A percentile compares a stretch with the other conserved stretches of the same genome.
These are phyloP conservation scores for Cryphonectria carpinicola DNA, from an alignment of 2,329 filamentous ascomycete genomes.

Conservation along the genomic window DNA sequence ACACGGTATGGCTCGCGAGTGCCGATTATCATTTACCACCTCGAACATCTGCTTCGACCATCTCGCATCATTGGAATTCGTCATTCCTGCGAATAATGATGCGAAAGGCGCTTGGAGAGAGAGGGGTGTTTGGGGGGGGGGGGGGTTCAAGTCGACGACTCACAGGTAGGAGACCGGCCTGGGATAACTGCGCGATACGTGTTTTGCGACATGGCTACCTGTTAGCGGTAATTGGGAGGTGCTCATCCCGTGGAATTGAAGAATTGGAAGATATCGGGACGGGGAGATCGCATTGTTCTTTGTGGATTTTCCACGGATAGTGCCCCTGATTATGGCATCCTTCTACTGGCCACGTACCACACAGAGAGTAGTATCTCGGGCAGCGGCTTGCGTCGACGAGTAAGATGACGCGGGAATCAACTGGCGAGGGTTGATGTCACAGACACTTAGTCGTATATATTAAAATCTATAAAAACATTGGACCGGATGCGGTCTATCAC, in stretches of 20 bases:
- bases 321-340: background rate
- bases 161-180: too few species aligned
- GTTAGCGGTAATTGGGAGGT: background rate
- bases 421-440: background rate
- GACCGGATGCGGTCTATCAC: conserved; percentile 16
- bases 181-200: background rate
- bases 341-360: background rate
- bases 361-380: background rate
- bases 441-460: conserved; percentile 17
- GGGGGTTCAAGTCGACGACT: background rate
- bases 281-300: too few species aligned
- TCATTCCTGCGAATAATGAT: background rate
- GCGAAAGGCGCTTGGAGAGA: too few species aligned
- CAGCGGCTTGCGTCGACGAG: background rate
- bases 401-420: background rate
- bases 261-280: background rate
- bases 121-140: too few species aligned
- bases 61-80: background rate
- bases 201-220: background rate
- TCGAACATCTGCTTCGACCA: background rate
- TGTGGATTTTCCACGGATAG: too few species aligned
- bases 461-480: conserved; percentile 21
- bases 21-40: background rate
- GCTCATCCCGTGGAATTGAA: background rate
- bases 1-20: background rate